These are phyloP conservation scores for Botrytis fragariae DNA, from an alignment of 2,329 filamentous ascomycete genomes.

Conservation along the genomic window DNA sequence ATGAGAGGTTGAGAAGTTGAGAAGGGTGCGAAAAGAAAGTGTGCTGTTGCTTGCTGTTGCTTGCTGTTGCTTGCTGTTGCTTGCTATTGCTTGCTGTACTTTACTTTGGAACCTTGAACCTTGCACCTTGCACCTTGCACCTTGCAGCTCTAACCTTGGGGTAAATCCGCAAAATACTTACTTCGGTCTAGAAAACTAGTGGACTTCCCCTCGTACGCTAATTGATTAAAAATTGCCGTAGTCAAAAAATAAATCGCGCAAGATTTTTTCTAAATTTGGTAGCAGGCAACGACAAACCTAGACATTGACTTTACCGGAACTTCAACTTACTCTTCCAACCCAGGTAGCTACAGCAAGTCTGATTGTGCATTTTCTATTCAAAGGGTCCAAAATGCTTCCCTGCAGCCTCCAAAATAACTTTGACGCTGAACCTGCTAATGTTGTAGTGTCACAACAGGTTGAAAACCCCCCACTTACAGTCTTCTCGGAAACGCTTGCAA, in stretches of 20 bases:
- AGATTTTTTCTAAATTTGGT: neutral
- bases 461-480: neutral
- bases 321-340: neutral
- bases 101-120: neutral
- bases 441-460: constrained; percentile 17
- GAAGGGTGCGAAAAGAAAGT: neutral
- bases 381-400: neutral
- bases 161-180: neutral
- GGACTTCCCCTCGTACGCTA: neutral
- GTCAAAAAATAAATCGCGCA: neutral
- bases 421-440: constrained; percentile 2
- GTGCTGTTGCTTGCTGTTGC: neutral
- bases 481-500: constrained; percentile 3
- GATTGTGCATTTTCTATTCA: neutral
- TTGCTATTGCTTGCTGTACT: neutral
- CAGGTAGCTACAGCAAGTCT: neutral
- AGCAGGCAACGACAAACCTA: neutral
- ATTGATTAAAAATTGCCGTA: neutral
- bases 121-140: neutral
- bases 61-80: neutral
- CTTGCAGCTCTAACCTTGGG: neutral
- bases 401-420: neutral
- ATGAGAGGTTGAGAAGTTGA: neutral
- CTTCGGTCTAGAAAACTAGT: neutral
- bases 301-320: neutral